These are phyloP conservation scores for Pichia sporocuriosa DNA, from an alignment of 805 yeast genomes.

Conservation along the genomic window DNA sequence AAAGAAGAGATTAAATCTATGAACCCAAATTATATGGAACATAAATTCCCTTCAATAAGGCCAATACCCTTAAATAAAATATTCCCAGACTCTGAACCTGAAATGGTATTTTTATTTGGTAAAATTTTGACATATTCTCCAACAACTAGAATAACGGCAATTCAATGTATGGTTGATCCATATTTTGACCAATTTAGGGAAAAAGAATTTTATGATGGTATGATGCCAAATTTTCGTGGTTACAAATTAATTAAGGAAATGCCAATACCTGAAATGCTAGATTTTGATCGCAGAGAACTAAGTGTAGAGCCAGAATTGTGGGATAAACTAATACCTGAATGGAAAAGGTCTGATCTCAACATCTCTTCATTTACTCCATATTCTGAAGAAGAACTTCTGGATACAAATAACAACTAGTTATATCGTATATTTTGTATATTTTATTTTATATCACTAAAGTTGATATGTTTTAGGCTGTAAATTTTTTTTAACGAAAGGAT, in stretches of 20 bases:
- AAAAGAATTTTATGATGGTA: slow-evolving; percentile 13
- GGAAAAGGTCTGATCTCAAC: slow-evolving; percentile 24
- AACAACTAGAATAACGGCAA: slow-evolving; percentile 51
- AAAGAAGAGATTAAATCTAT: slow-evolving; percentile 85
- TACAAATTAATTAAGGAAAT: slow-evolving; percentile 33
- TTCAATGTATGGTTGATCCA: slow-evolving; percentile 42
- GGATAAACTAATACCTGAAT: slow-evolving; percentile 37
- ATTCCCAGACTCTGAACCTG: slow-evolving; percentile 48
- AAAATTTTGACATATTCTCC: slow-evolving; percentile 66
- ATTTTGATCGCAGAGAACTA: slow-evolving; percentile 46
- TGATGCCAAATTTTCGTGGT: slow-evolving; percentile 32
- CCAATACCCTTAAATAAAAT: slow-evolving; percentile 68
- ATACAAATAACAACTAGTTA: slow-evolving; percentile 20
- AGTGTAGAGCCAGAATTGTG: slow-evolving; percentile 38
- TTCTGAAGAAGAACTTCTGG: slow-evolving; percentile 30
- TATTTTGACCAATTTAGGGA: slow-evolving; percentile 51
- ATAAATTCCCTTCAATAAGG: slow-evolving; percentile 82
- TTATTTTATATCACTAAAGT: neutral
- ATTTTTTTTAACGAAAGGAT: too few relatives aligned
- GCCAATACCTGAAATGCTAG: slow-evolving; percentile 42
- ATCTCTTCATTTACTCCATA: slow-evolving; percentile 37
- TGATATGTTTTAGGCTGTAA: too few relatives aligned
- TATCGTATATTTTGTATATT: too few relatives aligned
- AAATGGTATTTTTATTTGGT: slow-evolving; percentile 51
- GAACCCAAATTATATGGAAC: slow-evolving; percentile 98